These are phyloP conservation scores for Ustilago crameri DNA, from an alignment of 1,284 basidiomycete genomes.

Conservation along the genomic window DNA sequence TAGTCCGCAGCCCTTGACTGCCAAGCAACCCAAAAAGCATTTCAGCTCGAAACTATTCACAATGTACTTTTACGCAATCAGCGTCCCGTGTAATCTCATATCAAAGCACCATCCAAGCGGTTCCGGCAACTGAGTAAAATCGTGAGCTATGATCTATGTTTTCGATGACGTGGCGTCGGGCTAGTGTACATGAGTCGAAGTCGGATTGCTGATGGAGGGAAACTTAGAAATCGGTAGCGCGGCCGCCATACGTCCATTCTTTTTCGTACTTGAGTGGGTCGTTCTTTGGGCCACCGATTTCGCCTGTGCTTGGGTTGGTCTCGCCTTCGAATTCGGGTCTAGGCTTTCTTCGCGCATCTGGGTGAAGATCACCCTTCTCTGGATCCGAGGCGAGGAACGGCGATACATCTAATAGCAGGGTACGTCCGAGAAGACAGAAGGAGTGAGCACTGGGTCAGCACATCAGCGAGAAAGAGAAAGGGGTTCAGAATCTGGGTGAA, in stretches of 20 bases:
- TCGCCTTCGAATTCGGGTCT: slow-evolving; percentile 72
- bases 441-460: not conserved
- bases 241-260: slow-evolving; percentile 68
- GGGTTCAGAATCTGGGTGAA: not conserved
- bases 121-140: not conserved
- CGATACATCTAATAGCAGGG: slow-evolving; percentile 21
- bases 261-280: slow-evolving; percentile 71
- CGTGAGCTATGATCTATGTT: too few species aligned
- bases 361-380: slow-evolving; percentile 63
- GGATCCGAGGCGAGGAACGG: slow-evolving; percentile 45
- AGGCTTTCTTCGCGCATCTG: slow-evolving; percentile 67
- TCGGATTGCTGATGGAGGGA: not conserved
- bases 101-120: not conserved
- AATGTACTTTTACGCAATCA: slow-evolving; percentile 35
- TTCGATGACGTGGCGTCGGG: not conserved
- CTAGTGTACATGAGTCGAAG: not conserved
- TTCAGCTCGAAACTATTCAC: slow-evolving; percentile 6
- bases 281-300: slow-evolving; percentile 73
- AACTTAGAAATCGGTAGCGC: slow-evolving; percentile 63
- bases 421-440: too few species aligned
- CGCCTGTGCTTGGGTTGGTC: slow-evolving; percentile 72
- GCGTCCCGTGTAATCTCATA: not conserved
- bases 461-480: not conserved
- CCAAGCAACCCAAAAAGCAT: not conserved
- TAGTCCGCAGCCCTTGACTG: not conserved